These are phyloP conservation scores for Leptodontidium sp. DNA, from an alignment of 2,329 filamentous ascomycete species.

Conservation along the genomic window DNA sequence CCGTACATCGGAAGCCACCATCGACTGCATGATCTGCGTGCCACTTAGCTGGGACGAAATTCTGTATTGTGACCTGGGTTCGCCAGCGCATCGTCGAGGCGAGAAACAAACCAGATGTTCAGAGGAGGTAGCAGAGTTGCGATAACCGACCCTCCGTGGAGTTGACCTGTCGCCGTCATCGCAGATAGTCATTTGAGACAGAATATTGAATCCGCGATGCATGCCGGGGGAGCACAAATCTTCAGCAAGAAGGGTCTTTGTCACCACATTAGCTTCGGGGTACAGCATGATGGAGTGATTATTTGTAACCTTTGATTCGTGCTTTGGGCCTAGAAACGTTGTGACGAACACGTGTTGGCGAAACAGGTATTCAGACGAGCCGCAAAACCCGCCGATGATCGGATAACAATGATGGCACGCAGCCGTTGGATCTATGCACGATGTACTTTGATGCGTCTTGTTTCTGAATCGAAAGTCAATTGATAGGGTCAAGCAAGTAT, in stretches of 20 bases:
- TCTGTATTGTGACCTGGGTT: background rate
- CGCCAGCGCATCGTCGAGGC: constrained; percentile 3
- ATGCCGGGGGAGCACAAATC: background rate
- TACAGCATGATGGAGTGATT: background rate
- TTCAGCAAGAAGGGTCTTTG: background rate
- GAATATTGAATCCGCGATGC: background rate
- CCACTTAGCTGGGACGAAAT: background rate
- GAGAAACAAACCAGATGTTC: too few relatives aligned
- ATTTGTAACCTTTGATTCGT: background rate
- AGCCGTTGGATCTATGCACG: background rate
- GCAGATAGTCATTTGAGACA: background rate
- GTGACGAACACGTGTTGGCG: constrained; percentile 5
- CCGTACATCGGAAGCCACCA: constrained; percentile 2
- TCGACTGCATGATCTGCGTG: background rate
- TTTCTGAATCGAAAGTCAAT: background rate
- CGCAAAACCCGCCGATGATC: background rate
- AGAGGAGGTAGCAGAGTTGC: background rate
- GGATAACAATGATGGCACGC: background rate
- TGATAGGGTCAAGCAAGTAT: background rate
- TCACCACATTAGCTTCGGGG: background rate
- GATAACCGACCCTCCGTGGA: background rate
- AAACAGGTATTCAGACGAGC: background rate
- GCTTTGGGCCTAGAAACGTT: background rate
- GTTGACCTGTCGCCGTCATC: constrained; percentile 2
- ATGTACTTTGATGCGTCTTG: background rate